Base-by-base conservation (phyloP, 768 basidiomycete genomes). In the Mycena haematopus region DNA sequence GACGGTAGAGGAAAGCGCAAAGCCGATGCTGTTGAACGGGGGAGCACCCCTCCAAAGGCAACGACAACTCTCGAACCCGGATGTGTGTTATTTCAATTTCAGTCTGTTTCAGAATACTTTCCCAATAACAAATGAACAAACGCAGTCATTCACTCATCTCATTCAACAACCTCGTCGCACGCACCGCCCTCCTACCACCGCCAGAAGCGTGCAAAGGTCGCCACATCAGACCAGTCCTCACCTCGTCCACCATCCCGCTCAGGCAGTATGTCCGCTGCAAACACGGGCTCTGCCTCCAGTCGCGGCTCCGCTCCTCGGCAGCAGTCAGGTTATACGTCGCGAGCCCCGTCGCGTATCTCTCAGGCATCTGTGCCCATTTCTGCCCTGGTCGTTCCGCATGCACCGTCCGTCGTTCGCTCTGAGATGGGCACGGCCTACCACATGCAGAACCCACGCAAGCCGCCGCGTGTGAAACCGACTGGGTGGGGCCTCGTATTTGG, bases 371-470 rank as follows among this genome's bases (percentile, higher is more conserved):
- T 93, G 22, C 91, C 91, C 3, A 84, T 93, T 58, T 89, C 88
- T 42, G 91, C 91, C 3, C 78, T 92, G 65, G 82, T 93, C 45
- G 87, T 90, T 3, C 91, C 91, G 0, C 90, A 90, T 69, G 90
- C 89, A 25, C 91, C 90, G 6, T 92, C 91, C 9, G 69, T 93
- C 40, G 76, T 79, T 38, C 80, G 77, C 47, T 86, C 86, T 14
- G 56, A 52, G 15, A 52, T 38, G 33, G 49, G 55, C 45, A 58
- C 62, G 17, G 74, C 82, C 29, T 81, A 79, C 19, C 93, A 87
- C 69, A 93, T 93, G 91, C 86, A 89, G 35, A 91, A 93, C 73
- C 91, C 90, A 0, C 83, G 86, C 21, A 88, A 80, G 66, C 89
- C 90, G 6, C 81, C 84, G 0, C 85, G 82, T 46, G 74, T 83